Conservation (phyloP, 371 early-diverging fungal species). For the Nematocida sp. region DNA sequence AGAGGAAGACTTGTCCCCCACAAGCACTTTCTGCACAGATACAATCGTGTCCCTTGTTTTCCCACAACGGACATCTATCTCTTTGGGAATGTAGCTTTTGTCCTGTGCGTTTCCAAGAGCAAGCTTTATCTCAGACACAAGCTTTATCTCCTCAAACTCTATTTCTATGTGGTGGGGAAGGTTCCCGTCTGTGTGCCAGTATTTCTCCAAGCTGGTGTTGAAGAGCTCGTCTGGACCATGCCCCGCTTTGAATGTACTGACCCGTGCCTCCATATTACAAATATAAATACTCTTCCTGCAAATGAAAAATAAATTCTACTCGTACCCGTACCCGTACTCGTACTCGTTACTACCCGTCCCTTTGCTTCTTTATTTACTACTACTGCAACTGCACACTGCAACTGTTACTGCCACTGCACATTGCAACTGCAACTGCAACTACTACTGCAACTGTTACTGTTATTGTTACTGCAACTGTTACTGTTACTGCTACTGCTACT, state of each 20-base stretch:
- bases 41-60: conserved; percentile 69
- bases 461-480: too few species aligned
- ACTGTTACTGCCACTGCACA: too few species aligned
- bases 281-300: too few species aligned
- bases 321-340: too few species aligned
- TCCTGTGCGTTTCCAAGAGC: conserved; percentile 74
- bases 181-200: conserved; percentile 64
- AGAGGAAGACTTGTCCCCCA: conserved; percentile 72
- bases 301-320: too few species aligned
- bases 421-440: too few species aligned
- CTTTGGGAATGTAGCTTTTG: conserved; percentile 80
- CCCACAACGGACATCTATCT: conserved; percentile 71
- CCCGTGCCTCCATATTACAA: conserved; percentile 59
- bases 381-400: too few species aligned
- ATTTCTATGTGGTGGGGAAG: conserved; percentile 64
- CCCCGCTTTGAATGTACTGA: conserved; percentile 63
- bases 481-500: too few species aligned
- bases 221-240: conserved; percentile 63
- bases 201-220: conserved; percentile 51
- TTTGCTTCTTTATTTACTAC: too few species aligned
- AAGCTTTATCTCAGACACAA: conserved; percentile 68
- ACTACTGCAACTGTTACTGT: too few species aligned
- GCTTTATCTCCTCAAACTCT: conserved; percentile 50
- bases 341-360: too few species aligned
- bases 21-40: conserved; percentile 65